These are phyloP conservation scores for Rhodosporidiobolus sp. DNA, from an alignment of 768 basidiomycete species.

Conservation along the genomic window DNA sequence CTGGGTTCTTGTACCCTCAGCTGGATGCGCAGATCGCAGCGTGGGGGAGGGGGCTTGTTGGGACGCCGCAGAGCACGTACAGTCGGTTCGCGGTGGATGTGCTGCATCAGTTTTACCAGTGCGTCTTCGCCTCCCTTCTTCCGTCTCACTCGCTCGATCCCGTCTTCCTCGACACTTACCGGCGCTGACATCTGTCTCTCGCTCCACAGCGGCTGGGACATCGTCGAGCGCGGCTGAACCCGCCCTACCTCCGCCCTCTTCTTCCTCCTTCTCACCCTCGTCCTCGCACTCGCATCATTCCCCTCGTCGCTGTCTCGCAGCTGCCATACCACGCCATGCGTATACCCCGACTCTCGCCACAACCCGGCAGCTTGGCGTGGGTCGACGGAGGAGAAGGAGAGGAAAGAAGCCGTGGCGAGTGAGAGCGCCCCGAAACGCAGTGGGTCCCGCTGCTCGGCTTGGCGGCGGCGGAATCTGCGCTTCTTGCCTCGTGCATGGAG, in stretches of 20 bases:
- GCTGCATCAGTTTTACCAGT: constrained; percentile 62
- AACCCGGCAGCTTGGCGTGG: no score
- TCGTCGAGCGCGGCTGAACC: constrained; percentile 54
- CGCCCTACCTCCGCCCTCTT: background rate
- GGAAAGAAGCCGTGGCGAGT: no score
- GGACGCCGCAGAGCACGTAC: constrained; percentile 73
- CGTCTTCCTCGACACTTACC: background rate
- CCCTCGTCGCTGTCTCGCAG: no score
- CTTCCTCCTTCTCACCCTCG: background rate
- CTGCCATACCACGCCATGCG: no score
- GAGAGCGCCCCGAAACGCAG: no score
- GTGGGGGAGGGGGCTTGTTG: constrained; percentile 59
- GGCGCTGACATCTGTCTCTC: background rate
- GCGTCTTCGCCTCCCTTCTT: constrained; percentile 1
- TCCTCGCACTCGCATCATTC: background rate
- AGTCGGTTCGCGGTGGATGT: constrained; percentile 67
- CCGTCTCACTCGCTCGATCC: background rate
- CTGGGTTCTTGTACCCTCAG: constrained; percentile 59
- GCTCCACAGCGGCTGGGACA: constrained; percentile 49
- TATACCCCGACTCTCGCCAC: no score
- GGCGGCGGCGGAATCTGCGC: no score
- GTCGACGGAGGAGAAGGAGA: no score
- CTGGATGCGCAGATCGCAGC: constrained; percentile 69
- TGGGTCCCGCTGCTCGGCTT: no score
- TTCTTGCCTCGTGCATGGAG: no score